Conservation (phyloP, 2,329 filamentous ascomycete genomes). For the Ceratocystis lukuohia region DNA sequence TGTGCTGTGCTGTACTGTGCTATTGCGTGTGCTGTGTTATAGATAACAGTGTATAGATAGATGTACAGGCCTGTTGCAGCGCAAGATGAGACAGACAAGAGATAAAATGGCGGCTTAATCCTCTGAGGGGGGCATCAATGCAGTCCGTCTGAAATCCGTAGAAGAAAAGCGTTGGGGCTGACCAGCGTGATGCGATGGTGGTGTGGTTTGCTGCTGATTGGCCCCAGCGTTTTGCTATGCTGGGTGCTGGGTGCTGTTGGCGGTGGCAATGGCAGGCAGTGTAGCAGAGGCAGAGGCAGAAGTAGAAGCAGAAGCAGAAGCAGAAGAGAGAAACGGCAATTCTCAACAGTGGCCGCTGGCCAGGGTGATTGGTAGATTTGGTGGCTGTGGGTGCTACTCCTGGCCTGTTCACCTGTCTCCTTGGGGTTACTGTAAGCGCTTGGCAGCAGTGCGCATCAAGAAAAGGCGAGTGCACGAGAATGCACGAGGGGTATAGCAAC, state of each 20-base stretch:
- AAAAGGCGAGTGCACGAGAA: not conserved
- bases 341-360: not conserved
- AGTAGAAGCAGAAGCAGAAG: not conserved
- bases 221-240: not conserved
- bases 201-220: not conserved
- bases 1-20: too few species aligned
- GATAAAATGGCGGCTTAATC: not conserved
- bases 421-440: conserved; percentile 18
- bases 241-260: not conserved
- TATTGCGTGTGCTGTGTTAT: too few species aligned
- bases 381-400: not conserved
- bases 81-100: too few species aligned
- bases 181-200: not conserved
- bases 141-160: not conserved
- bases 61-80: not conserved
- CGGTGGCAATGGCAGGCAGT: not conserved
- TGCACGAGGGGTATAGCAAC: not conserved
- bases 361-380: not conserved
- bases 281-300: not conserved
- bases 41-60: too few species aligned
- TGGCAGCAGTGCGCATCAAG: conserved; percentile 16
- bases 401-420: conserved; percentile 3
- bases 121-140: not conserved
- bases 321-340: not conserved
- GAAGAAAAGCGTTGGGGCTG: not conserved